Evolutionary conservation across 805 yeast species (phyloP).

Genomic region (Saccharomyces jurei): DNA sequence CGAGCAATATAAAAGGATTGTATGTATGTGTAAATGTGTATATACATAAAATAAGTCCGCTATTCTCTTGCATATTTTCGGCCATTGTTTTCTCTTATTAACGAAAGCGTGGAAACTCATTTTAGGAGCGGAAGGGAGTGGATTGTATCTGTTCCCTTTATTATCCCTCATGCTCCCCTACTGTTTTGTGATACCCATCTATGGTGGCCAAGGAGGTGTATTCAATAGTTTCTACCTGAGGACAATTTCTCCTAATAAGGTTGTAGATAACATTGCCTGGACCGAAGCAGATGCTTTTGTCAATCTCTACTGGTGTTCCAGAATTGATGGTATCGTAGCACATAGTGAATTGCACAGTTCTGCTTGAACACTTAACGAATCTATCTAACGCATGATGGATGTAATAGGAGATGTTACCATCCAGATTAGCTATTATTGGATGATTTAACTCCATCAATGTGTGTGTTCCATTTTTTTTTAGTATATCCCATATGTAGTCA

Average conservation of each 20-base stretch:
- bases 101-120: not conserved
- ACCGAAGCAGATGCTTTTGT: slow-evolving; percentile 24
- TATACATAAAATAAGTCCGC: not conserved
- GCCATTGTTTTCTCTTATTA: not conserved
- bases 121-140: too few relatives aligned
- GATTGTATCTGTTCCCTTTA: not conserved
- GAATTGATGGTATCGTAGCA: slow-evolving; percentile 26
- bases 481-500: slow-evolving; percentile 27
- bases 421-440: slow-evolving; percentile 27
- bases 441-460: slow-evolving; percentile 19
- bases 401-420: slow-evolving; percentile 22
- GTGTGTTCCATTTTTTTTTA: slow-evolving; percentile 23
- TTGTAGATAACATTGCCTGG: slow-evolving; percentile 28
- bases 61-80: not conserved
- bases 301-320: slow-evolving; percentile 3
- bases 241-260: slow-evolving; percentile 24
- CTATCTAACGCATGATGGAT: slow-evolving; percentile 28
- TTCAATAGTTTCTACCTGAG: slow-evolving; percentile 14
- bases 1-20: not conserved
- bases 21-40: not conserved
- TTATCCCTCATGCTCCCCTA: not conserved
- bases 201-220: slow-evolving; percentile 23
- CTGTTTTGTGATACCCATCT: slow-evolving; percentile 13
- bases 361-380: slow-evolving; percentile 28
- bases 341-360: slow-evolving; percentile 28